Evolutionary conservation across 257 asterid species (phyloP), one percentile per base, ranked within the genome.

Genomic region (Salvia miltiorrhiza): DNA sequence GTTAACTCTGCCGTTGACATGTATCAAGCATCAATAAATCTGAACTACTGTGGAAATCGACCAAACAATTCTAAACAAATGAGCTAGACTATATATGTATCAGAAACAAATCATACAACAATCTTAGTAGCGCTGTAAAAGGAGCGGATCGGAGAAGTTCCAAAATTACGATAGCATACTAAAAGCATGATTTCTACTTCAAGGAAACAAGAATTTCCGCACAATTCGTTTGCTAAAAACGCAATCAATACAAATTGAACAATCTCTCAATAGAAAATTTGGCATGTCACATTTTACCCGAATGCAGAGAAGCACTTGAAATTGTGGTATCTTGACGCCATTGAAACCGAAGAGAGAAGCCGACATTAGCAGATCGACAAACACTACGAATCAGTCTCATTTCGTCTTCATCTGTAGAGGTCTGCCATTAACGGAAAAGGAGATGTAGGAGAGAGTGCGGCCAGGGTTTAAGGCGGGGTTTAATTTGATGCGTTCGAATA

Each of bases 321-420:
- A 60, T 24, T 57, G 61, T 49, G 67, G 24, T 68, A 14, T 64
- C 40, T 64, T 32, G 63, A 52, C 67, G 60, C 37, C 54, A 73
- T 68, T 71, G 84, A 75, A 69, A 73, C 63, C 50, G 86, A 55
- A 59, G 75, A 64, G 75, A 50, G 58, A 64, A 50, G 69, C 50
- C 44, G 12, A 41, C 12, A 37, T 73, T 71, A 61, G 78, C 72
- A 71, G 75, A 77, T 24, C 69, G 76, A 37, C 49, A 40, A 55
- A 67, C 53, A 21, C 65, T 26, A 24, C 78, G 72, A 56, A 55
- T 47, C 62, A 71, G 79, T 67, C 81, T 71, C 88, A 78, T 83
- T 69, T 63, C 32, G 48, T 73, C 43, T 30, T 56, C 63, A 28
- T 55, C 40, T 55, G 19, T 4, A 7, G 7, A 20, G 5, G 2